Evolutionary conservation across 257 asterid species (phyloP), one percentile per base, ranked within the genome.

Genomic region (Cynanchum wilfordii): DNA sequence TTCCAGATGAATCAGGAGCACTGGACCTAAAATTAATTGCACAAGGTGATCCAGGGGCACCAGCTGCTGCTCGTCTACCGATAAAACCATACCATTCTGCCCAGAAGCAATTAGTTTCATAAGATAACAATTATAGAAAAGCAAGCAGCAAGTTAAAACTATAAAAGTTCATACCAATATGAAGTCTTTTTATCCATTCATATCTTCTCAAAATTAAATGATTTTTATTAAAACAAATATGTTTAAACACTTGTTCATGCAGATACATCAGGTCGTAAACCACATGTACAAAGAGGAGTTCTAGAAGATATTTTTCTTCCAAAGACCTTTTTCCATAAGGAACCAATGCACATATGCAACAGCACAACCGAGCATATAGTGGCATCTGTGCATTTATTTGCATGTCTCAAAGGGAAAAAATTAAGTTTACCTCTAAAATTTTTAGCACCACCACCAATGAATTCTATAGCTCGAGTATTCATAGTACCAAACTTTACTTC

Each of bases 371-470:
- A 1, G 27, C 15, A 40, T 44, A 59, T 47, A 24, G 10, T 56
- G 49, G 12, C 57, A 42, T 42, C 51, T 50, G 64, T 64, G 51
- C 33, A 27, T 69, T 24, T 36, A 73, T 38, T 65, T 68, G 62
- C 49, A 20, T 12, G 58, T 33, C 57, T 12, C 5, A 7, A 27
- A 6, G 10, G 68, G 51, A 6, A 66, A 77, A 68, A 50, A 50
- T 40, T 7, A 25, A 52, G 24, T 76, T 76, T 66, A 92, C 99
- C 99, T 75, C 82, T 77, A 69, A 95, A 92, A 81, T 70, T 87
- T 81, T 84, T 87, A 71, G 99, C 99, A 77, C 99, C 98, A 76
- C 94, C 97, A 51, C 99, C 99, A 42, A 95, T 86, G 80, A 92
- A 95, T 70, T 95, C 99, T 56, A 95, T 92, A 20, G 96, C 98